These are phyloP conservation scores for Serendipita vermifera DNA, from an alignment of 768 basidiomycete genomes.

Conservation along the genomic window DNA sequence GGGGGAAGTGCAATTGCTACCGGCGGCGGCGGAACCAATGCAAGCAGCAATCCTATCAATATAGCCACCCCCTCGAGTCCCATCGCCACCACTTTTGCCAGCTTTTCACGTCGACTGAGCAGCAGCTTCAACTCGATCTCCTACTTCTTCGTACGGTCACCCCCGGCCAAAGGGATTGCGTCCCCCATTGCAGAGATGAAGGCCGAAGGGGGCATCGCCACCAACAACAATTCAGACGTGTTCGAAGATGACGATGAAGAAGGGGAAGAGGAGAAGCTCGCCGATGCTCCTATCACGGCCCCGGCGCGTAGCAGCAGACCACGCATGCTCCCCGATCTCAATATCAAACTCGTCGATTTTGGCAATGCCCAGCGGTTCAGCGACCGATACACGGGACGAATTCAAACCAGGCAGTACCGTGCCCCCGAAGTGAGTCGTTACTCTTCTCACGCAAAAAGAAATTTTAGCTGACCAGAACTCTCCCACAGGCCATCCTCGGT, in stretches of 20 bases:
- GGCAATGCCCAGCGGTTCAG: constrained; percentile 89
- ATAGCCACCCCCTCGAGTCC: not conserved
- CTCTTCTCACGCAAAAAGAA: too few species aligned
- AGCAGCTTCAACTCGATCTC: not conserved
- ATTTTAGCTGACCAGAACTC: too few species aligned
- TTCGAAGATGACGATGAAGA: not conserved
- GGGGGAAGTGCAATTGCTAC: not conserved
- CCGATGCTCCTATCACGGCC: not conserved
- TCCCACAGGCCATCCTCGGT: constrained; percentile 84
- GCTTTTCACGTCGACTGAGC: constrained; percentile 5
- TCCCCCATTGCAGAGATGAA: not conserved
- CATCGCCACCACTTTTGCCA: not conserved
- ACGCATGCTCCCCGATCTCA: constrained; percentile 32
- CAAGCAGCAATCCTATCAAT: not conserved
- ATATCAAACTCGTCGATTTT: constrained; percentile 86
- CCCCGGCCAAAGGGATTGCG: not conserved
- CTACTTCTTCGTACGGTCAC: not conserved
- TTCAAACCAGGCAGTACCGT: constrained; percentile 92
- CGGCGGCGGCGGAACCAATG: not conserved
- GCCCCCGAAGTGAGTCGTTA: constrained; percentile 78
- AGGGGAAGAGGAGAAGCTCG: not conserved
- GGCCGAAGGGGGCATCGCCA: not conserved
- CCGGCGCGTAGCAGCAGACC: not conserved
- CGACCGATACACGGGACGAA: constrained; percentile 86
- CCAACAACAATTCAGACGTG: not conserved